Evolutionary conservation across 495 filamentous ascomycete species (phyloP).

Genomic region (Neurospora sublineolata): DNA sequence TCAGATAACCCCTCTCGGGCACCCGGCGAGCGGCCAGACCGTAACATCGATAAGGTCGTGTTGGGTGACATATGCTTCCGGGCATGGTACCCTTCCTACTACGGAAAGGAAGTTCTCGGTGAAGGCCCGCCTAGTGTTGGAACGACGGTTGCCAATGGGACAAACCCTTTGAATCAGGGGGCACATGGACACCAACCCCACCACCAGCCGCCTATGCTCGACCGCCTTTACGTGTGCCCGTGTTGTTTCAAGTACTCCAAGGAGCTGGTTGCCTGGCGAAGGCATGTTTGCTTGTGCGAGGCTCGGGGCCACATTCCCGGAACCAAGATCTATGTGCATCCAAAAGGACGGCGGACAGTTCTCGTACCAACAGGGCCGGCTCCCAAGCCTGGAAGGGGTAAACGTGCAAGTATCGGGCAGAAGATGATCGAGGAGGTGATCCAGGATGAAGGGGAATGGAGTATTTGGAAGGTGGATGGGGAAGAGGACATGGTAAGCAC

Average conservation of each 20-base stretch:
- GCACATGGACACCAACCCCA: not conserved
- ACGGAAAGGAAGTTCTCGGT: constrained; percentile 63
- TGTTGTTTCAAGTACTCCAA: constrained; percentile 89
- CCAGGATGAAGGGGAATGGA: constrained; percentile 43
- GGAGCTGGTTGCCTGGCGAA: constrained; percentile 48
- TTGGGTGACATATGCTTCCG: constrained; percentile 63
- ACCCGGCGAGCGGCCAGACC: constrained; percentile 26
- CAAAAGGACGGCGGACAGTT: constrained; percentile 27
- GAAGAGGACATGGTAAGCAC: constrained; percentile 57
- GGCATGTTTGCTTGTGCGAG: constrained; percentile 35
- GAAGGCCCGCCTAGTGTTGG: constrained; percentile 10
- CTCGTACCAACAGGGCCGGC: constrained; percentile 13
- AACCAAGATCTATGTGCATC: constrained; percentile 37
- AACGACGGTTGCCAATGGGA: constrained; percentile 12
- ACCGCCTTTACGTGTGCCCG: constrained; percentile 74
- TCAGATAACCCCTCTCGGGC: not conserved
- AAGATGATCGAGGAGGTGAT: constrained; percentile 49
- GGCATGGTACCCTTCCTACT: constrained; percentile 68
- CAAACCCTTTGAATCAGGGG: constrained; percentile 4
- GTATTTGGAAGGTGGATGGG: constrained; percentile 86
- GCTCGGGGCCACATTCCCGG: constrained; percentile 28
- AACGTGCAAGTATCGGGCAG: constrained; percentile 23
- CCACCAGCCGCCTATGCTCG: constrained; percentile 28
- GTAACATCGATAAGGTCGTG: constrained; percentile 64
- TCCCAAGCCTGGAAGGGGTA: constrained; percentile 33